Evolutionary conservation across 2,329 filamentous ascomycete genomes (phyloP), one percentile per base, ranked within the genome.

Genomic region (Colletotrichum falcatum): DNA sequence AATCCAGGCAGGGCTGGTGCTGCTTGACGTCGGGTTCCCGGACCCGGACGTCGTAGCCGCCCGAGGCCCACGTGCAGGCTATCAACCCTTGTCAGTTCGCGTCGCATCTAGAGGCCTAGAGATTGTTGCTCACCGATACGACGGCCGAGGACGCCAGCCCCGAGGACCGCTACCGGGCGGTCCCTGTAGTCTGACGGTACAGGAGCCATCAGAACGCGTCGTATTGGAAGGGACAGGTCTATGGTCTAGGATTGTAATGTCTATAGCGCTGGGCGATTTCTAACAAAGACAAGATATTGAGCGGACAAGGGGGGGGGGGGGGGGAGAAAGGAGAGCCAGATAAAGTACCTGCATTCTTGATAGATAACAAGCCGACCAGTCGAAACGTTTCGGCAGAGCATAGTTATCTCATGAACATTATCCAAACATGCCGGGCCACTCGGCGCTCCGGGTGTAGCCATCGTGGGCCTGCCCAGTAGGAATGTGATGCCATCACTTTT

Each of bases 71-170:
- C 53, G 73, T 76, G 33, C 78, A 78, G 5, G 78, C 80, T 66
- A 5, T 11, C 42, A 11, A 5, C 3, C 5, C 2, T 9, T n/a
- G 49, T 63, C 12, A 63, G 49, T 20, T 8, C 6, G 6, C 26
- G 6, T 33, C 42, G 26, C 12, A 20, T 37, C 11, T 5, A 20
- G 33, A 23, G 3, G 12, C 39, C 7, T 1, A n/a, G 30, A 26
- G 20, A 3, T 0, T 7, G 14, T 30, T 3, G 30, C 44, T 61
- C 3, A 66, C 64, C 64, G 18, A 84, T 82, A 20, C 83, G 78
- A 11, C 83, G 81, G 6, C 83, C 83, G 0, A 85, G 76, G 0
- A 84, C 82, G 1, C 83, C 83, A 7, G 76, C 83, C 2, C 83
- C 83, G 26, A 85, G 75, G 18, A 85, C 73, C 5, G 77, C 74